Percentiles rank a stretch among this genome's conserved stretches.
Conservation (phyloP, 2,329 filamentous ascomycete genomes). For the Fusarium haematococcum region DNA sequence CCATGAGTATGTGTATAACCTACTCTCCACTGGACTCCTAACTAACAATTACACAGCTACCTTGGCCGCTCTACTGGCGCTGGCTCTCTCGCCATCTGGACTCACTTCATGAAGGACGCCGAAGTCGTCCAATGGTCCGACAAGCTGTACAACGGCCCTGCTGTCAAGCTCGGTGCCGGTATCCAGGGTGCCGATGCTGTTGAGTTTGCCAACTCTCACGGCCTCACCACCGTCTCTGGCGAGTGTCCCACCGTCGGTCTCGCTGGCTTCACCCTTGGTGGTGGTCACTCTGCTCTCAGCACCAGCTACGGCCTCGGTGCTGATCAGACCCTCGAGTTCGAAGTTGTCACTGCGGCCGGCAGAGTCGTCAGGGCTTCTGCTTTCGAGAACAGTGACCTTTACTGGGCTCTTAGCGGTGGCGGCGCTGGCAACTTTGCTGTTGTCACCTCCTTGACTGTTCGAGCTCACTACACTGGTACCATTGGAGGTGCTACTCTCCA, state of each 20-base stretch:
- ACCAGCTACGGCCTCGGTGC: constrained; percentile 69
- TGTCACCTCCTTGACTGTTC: constrained; percentile 66
- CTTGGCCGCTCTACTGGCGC: constrained; percentile 69
- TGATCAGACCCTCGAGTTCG: constrained; percentile 68
- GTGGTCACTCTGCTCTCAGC: constrained; percentile 63
- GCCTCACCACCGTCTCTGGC: constrained; percentile 64
- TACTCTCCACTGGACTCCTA: not conserved
- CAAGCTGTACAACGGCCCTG: constrained; percentile 60
- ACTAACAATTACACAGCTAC: not conserved
- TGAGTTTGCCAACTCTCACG: constrained; percentile 58
- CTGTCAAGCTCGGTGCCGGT: constrained; percentile 67
- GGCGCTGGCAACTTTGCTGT: constrained; percentile 70
- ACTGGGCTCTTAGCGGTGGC: constrained; percentile 72
- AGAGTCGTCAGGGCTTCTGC: constrained; percentile 60
- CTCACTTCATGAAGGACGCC: constrained; percentile 56
- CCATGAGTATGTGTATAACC: constrained; percentile 57
- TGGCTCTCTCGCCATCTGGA: constrained; percentile 55
- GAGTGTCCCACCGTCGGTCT: constrained; percentile 68
- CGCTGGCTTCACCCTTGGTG: constrained; percentile 70
- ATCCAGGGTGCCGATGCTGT: constrained; percentile 62
- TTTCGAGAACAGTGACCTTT: constrained; percentile 65
- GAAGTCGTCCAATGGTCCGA: constrained; percentile 54
- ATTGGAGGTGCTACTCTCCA: constrained; percentile 48
- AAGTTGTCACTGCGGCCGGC: constrained; percentile 67
- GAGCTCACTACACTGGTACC: constrained; percentile 58